Base-by-base conservation (phyloP, 2,329 filamentous ascomycete genomes). In the Diplodia mutila region DNA sequence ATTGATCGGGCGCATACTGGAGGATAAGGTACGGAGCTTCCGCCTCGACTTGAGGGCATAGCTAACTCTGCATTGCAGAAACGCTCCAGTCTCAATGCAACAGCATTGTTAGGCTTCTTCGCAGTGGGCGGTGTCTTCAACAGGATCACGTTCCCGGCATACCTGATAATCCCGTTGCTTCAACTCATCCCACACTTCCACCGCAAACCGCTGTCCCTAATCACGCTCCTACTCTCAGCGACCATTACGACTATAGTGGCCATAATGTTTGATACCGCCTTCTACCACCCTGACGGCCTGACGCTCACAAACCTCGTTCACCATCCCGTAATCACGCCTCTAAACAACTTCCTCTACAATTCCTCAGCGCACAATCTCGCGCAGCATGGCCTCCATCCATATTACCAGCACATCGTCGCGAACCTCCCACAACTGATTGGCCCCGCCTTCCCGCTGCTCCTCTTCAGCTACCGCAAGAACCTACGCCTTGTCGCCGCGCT, bases 71-170 rank as follows among this genome's bases (percentile, higher is more conserved):
- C 14, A n/a, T n/a, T 12, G 11, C 77, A 92, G 88, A 88, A 93
- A 80, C 88, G 87, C 74, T 90, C 92, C 67, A 92, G 92, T 57
- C 83, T 92, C 67, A 82, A 93, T 72, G 89, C 93, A 23, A 93
- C 91, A 68, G 86, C 88, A 49, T 84, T 95, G 51, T 87, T 99
- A 49, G 93, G 93, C 34, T 88, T 94, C 69, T 87, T 97, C 66
- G 85, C 87, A 64, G 90, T 97, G 16, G 91, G 95, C 74, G 95
- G 95, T 61, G 82, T 94, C 68, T 99, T 99, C 81, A 99, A 98
- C 80, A 89, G 95, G 71, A 97, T 98, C 75, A 99, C 95, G 11
- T 98, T 98, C 78, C 94, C 94, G 54, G 94, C 94, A 16, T 99
- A 97, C 78, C 81, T 99, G 69, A 78, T 97, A 68, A 88, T 97